Base-by-base conservation (phyloP, 768 basidiomycete genomes). In the Amanita subjunquillea region DNA sequence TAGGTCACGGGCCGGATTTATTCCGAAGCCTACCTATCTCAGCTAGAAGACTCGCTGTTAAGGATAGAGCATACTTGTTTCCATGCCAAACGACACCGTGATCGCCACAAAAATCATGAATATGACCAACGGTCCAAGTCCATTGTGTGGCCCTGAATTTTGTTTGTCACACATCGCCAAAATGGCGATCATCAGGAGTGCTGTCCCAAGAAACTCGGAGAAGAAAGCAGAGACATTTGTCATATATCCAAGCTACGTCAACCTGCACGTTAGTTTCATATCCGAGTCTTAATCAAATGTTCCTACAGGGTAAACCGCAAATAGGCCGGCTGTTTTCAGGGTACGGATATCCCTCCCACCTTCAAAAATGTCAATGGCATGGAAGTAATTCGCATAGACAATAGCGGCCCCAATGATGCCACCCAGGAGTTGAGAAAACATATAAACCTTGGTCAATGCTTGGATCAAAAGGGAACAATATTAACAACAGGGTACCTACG, bases 301-400 rank as follows among this genome's bases (percentile, higher is more conserved):
- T 67, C 79, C 48, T 55, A 85, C 84, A 30, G 82, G 73, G 56
- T 76, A 82, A 0, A 83, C 84, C 3, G 69, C 72, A 55, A 87
- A 83, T 47, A 84, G 65, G 36, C 69, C 62, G 4, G 76, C 85
- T 0, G 85, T 84, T 48, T 58, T 59, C 56, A 81, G 68, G 3
- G 80, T 84, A 17, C 83, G 75, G 23, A 79, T 62, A 40, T 68
- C 63, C 15, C 64, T 53, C 3, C 79, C 80, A 22, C 84, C 83
- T 61, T 87, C 85, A 55, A 72, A 73, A 40, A 83, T 59, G 59
- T 79, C 74, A 57, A 89, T 84, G 32, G 83, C 84, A 59, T 84
- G 79, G 60, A 78, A 75, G 59, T 85, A 87, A 61, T 82, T 82
- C 5, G 73, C 83, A 60, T 86, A 87, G 22, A 81, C 65, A 23